These are phyloP conservation scores for Kwoniella sp. DNA, from an alignment of 768 basidiomycete species.

Conservation along the genomic window DNA sequence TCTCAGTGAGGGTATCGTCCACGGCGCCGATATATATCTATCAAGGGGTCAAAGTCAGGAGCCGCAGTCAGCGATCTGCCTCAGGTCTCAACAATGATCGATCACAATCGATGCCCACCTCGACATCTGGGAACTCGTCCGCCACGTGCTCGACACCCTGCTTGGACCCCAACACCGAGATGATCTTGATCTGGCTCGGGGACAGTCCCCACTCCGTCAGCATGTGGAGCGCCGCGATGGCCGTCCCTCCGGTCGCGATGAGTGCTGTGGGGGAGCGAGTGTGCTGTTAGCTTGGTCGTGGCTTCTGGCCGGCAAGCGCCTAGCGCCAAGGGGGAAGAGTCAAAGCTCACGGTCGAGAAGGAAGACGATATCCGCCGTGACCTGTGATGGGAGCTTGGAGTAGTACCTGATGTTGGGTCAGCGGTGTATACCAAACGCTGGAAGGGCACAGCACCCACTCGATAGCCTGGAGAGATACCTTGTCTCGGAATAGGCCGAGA, in stretches of 20 bases:
- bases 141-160: constrained; percentile 67
- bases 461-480: constrained; percentile 73
- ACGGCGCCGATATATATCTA: constrained; percentile 85
- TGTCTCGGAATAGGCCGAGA: constrained; percentile 74
- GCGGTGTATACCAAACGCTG: not conserved
- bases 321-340: not conserved
- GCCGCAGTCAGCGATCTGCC: not conserved
- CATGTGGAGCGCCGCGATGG: constrained; percentile 76
- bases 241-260: constrained; percentile 91
- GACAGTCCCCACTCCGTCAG: constrained; percentile 50
- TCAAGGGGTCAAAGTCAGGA: not conserved
- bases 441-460: constrained; percentile 51
- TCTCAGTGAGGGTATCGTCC: constrained; percentile 64
- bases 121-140: constrained; percentile 67
- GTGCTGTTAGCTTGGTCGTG: not conserved
- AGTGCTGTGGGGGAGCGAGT: constrained; percentile 53
- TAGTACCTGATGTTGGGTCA: constrained; percentile 60
- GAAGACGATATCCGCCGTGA: constrained; percentile 76
- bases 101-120: constrained; percentile 55
- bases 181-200: constrained; percentile 70
- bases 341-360: constrained; percentile 63
- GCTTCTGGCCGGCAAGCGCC: not conserved
- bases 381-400: constrained; percentile 74
- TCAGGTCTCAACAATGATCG: not conserved
- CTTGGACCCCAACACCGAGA: constrained; percentile 74